These are phyloP conservation scores for Ramaria sp. DNA, from an alignment of 768 basidiomycete species.

Conservation along the genomic window DNA sequence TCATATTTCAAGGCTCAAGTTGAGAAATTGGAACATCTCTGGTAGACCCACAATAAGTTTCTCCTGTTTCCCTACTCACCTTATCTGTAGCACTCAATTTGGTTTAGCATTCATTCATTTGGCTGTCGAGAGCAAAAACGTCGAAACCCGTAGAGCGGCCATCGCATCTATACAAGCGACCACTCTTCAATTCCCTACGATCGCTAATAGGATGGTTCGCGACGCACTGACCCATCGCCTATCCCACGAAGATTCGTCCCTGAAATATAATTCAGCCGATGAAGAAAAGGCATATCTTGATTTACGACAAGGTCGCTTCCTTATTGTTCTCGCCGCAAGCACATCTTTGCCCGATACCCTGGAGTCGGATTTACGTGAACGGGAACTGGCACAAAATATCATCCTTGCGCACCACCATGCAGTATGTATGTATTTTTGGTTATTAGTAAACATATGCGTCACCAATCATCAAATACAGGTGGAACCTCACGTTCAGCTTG, in stretches of 20 bases:
- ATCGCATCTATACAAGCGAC: conserved; percentile 30
- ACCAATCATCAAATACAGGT: conserved; percentile 20
- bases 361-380: conserved; percentile 30
- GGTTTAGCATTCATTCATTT: conserved; percentile 64
- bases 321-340: conserved; percentile 41
- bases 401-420: conserved; percentile 66
- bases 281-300: conserved; percentile 29
- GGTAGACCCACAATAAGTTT: conserved; percentile 28
- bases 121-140: conserved; percentile 44
- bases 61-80: not conserved
- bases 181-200: conserved; percentile 30
- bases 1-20: conserved; percentile 39
- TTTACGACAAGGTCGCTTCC: conserved; percentile 40
- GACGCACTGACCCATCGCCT: conserved; percentile 47
- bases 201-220: conserved; percentile 41
- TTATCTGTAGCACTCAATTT: conserved; percentile 38
- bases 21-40: conserved; percentile 37
- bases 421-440: conserved; percentile 35
- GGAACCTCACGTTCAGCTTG: conserved; percentile 51
- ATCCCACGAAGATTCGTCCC: conserved; percentile 25
- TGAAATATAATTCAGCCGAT: conserved; percentile 15
- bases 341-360: conserved; percentile 35
- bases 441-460: not conserved
- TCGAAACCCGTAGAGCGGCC: conserved; percentile 40
- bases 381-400: conserved; percentile 40